Percentiles rank a stretch among this genome's conserved stretches.
Conservation (phyloP, 306 rosid species). For the Vigna mungo region DNA sequence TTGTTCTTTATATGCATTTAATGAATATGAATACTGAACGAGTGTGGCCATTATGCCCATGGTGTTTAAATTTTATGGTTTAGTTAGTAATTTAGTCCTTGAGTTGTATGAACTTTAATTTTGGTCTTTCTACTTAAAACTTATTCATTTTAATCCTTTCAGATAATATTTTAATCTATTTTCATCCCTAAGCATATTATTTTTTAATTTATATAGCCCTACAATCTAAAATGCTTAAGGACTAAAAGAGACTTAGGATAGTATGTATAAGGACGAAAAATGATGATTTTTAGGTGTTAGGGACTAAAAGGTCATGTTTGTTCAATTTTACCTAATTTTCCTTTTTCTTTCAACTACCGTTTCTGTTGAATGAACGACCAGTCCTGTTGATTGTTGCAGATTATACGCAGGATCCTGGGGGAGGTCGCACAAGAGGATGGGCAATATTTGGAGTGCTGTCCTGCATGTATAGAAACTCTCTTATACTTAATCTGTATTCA, state of each 20-base stretch:
- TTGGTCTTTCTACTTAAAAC: no score
- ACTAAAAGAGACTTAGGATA: no score
- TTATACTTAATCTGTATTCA: constrained; percentile 23
- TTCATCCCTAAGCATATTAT: no score
- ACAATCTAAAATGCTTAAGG: no score
- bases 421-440: constrained; percentile 78
- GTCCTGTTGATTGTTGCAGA: constrained; percentile 65
- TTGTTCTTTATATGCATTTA: constrained; percentile 14
- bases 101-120: no score
- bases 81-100: no score
- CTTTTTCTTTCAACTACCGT: not conserved
- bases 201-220: no score
- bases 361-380: constrained; percentile 27
- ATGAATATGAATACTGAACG: constrained; percentile 30
- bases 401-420: constrained; percentile 60
- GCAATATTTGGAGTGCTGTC: constrained; percentile 88
- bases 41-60: constrained; percentile 4
- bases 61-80: not conserved
- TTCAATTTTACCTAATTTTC: no score
- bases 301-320: no score
- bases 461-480: constrained; percentile 73
- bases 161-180: no score
- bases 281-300: not conserved
- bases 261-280: no score
- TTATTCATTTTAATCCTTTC: no score